phyloP scores from a whole-genome alignment of 1,139 yeast genomes.

The Suhomyces yuchorum region DNA sequence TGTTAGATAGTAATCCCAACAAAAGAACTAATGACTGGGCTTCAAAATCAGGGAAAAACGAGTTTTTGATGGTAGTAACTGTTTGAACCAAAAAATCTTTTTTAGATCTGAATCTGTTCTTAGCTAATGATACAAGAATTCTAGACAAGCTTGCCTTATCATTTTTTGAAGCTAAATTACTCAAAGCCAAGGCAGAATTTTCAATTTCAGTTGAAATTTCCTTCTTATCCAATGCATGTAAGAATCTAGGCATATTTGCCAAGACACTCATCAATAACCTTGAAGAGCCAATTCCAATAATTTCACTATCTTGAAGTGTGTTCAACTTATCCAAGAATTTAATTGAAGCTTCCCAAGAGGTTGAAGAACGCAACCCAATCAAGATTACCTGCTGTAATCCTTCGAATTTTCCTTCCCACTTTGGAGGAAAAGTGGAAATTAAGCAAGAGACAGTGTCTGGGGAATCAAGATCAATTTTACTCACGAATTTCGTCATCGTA shows the following conservation, averaged over 20 bases:
- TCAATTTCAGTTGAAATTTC: slow-evolving; percentile 53
- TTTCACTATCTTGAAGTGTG: slow-evolving; percentile 67
- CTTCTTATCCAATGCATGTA: slow-evolving; percentile 71
- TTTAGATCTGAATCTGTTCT: slow-evolving; percentile 80
- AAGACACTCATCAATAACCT: slow-evolving; percentile 72
- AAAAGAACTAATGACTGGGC: slow-evolving; percentile 75
- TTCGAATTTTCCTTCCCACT: slow-evolving; percentile 93
- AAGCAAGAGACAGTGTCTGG: slow-evolving; percentile 83
- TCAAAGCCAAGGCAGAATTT: slow-evolving; percentile 60
- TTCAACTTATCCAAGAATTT: slow-evolving; percentile 74
- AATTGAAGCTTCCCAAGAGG: slow-evolving; percentile 77
- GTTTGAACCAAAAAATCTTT: slow-evolving; percentile 86
- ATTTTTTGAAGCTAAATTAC: slow-evolving; percentile 60
- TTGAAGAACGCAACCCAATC: slow-evolving; percentile 80
- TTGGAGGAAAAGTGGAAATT: slow-evolving; percentile 85
- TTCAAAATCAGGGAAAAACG: slow-evolving; percentile 75
- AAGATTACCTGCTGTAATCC: slow-evolving; percentile 81
- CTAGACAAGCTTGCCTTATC: slow-evolving; percentile 66
- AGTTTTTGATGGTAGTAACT: slow-evolving; percentile 62
- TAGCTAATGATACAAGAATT: slow-evolving; percentile 74
- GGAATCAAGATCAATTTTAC: slow-evolving; percentile 84
- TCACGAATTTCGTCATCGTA: slow-evolving; percentile 76
- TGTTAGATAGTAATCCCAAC: slow-evolving; percentile 77
- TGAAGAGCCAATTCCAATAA: slow-evolving; percentile 72
- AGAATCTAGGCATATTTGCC: slow-evolving; percentile 79